Base-by-base conservation (phyloP, 495 filamentous ascomycete genomes). In the Chaetomium cochliodes region DNA sequence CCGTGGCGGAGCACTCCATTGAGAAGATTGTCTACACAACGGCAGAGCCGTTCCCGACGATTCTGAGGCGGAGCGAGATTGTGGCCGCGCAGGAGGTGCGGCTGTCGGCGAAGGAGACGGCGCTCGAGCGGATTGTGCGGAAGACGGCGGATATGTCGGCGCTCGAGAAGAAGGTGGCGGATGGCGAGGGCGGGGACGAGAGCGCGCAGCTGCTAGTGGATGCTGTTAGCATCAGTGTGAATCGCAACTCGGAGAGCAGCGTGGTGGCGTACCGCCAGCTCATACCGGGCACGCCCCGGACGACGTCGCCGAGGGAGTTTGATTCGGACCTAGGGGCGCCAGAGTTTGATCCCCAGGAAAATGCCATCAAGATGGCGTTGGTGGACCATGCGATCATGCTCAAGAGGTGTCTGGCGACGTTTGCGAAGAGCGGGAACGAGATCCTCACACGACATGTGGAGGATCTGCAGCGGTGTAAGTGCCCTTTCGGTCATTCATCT, bases 21-120 rank as follows among this genome's bases (percentile, higher is more conserved):
- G 92, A 98, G 76, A 97, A 97, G 79, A 85, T 86, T 0, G 78
- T 98, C 2, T 97, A 92, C 74, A 90, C 85, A 5, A 92, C 92
- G 9, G 87, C 87, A 0, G 92, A 97, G 67, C 69, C 88, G 0
- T 98, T 98, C 78, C 96, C 94, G 8, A 97, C 92, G 11, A 94
- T 98, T 47, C 80, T 97, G 26, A 85, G 92, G 42, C 84, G 92
- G 51, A 96, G 91, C 70, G 94, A 98, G 76, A 88, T 98, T 61
- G 74, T 96, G 13, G 74, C 82, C 4, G 80, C 84, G n/a, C 69
- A 70, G n/a, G 85, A 86, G 30, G 73, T 90, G 23, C 81, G 82
- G 3, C 74, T 96, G 16, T 84, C 85, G 25, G 90, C 93, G 11
- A 78, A 93, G 64, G 89, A 98, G 70, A 93, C 92, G 8, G 94